phyloP scores from a whole-genome alignment of 805 yeast species.

The Metschnikowia chrysomelidarum region DNA sequence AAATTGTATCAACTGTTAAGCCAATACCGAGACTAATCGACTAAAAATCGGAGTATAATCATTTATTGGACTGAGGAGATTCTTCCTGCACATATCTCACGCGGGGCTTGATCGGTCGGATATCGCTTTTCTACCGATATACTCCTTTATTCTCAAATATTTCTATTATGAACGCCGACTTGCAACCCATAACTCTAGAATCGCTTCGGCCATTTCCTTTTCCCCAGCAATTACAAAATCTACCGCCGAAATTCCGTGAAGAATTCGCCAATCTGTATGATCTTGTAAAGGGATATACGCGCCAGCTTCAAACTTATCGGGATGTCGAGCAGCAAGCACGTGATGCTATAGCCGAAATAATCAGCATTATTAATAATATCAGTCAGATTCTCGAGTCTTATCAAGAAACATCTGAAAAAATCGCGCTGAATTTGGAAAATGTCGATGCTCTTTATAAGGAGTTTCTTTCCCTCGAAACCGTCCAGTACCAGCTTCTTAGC shows the following conservation, averaged over 20 bases:
- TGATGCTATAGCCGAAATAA: slow-evolving; percentile 16
- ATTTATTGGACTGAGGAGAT: no score
- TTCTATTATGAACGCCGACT: slow-evolving; percentile 1
- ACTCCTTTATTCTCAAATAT: neutral
- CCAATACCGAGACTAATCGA: no score
- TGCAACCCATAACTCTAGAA: slow-evolving; percentile 4
- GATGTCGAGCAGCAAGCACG: slow-evolving; percentile 22
- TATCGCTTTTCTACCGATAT: no score
- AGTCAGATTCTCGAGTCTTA: slow-evolving; percentile 20
- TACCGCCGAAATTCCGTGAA: slow-evolving; percentile 28
- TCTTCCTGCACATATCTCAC: no score
- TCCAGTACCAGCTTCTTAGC: slow-evolving; percentile 39
- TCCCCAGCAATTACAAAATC: slow-evolving; percentile 27
- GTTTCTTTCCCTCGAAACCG: slow-evolving; percentile 34
- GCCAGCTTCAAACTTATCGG: slow-evolving; percentile 24
- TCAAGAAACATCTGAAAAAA: slow-evolving; percentile 18
- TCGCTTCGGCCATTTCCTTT: slow-evolving; percentile 24
- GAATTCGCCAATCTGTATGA: slow-evolving; percentile 29
- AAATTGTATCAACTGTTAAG: no score
- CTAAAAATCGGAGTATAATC: no score
- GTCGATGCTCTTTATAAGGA: slow-evolving; percentile 30
- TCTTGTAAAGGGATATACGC: slow-evolving; percentile 26
- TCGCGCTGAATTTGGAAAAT: slow-evolving; percentile 23
- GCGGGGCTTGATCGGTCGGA: no score
- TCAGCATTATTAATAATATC: slow-evolving; percentile 22